Conservation (phyloP, 1,284 basidiomycete species). For the Singerocomus inundabilis region DNA sequence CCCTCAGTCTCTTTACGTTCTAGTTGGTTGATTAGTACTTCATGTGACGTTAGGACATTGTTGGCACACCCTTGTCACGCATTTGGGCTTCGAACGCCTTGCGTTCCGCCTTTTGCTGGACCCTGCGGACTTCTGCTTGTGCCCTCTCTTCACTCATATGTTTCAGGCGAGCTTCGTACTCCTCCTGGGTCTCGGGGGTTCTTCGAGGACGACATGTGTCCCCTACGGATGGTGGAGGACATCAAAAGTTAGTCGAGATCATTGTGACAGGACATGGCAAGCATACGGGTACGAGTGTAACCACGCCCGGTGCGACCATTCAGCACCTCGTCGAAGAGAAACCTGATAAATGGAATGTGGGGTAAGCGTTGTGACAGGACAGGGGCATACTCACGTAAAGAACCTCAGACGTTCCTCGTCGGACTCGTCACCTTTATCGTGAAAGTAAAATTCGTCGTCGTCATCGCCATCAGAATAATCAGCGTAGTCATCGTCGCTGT, state of each 20-base stretch:
- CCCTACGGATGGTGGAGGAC: constrained; percentile 14
- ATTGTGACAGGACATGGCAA: constrained; percentile 1
- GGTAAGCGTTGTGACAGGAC: constrained; percentile 3
- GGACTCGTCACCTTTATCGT: constrained; percentile 36
- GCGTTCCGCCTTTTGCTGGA: constrained; percentile 47
- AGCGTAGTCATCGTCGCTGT: constrained; percentile 28
- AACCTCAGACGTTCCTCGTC: constrained; percentile 39
- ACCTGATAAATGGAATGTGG: constrained; percentile 33
- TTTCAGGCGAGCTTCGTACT: constrained; percentile 52
- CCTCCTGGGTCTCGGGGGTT: constrained; percentile 44
- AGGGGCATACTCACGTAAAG: constrained; percentile 37
- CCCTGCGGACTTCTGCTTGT: constrained; percentile 49
- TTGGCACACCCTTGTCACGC: constrained; percentile 30
- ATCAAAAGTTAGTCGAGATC: constrained; percentile 10
- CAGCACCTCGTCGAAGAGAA: constrained; percentile 47
- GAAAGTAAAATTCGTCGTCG: constrained; percentile 35
- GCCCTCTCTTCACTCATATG: constrained; percentile 51
- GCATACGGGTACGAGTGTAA: constrained; percentile 26
- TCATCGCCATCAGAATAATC: constrained; percentile 38
- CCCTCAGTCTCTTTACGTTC: constrained; percentile 53
- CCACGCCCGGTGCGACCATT: constrained; percentile 35
- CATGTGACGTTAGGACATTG: constrained; percentile 5
- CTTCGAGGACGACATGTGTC: constrained; percentile 14
- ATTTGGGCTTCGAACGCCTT: constrained; percentile 40
- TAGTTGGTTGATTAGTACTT: constrained; percentile 18